Evolutionary conservation across 805 yeast species (phyloP), one percentile per base, ranked within the genome.

Genomic region (Pichia cephalocereana): DNA sequence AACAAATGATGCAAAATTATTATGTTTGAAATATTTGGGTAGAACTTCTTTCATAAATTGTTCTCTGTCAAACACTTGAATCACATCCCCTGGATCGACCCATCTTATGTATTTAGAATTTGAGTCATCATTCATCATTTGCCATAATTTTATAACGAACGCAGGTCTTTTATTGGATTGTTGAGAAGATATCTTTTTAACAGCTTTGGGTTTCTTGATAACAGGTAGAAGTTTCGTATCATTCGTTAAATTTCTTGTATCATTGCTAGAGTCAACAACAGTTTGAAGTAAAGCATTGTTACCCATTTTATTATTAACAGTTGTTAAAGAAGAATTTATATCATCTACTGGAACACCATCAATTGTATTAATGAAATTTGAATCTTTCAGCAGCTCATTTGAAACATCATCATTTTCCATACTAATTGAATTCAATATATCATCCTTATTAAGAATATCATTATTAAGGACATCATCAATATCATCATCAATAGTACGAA

Each of bases 1-100:
- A 15, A 93, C 98, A 73, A 93, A 93, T 32, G 93, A 82, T 19
- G 98, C 95, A 68, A 93, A 90, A 63, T 93, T 91, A 52, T 86
- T 83, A 67, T 93, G 99, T 65, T 93, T 93, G 73, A 90, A 93
- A 68, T 88, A 93, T 60, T 82, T 82, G 6, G 99, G 99, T 52
- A 93, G 68, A 28, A 93, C 82, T 51, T 75, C 71, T 57, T 82
- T 86, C 75, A 89, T 93, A 60, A 93, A 91, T 32, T 70, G 74
- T 56, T 91, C 98, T 46, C 96, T 75, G 57, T 89, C 86, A 40
- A 76, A 75, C 9, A 93, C 96, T 56, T 85, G 82, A 62, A 93
- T 89, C 5, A 93, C 78, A 54, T 79, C 74, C 2, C 99, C 99
- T 64, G 86, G 90, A 1, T 79, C 76, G 57, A 80, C 71, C 99